These are phyloP conservation scores for Phytophthora gonapodyides DNA, from an alignment of 352 stramenopile genomes.

Conservation along the genomic window DNA sequence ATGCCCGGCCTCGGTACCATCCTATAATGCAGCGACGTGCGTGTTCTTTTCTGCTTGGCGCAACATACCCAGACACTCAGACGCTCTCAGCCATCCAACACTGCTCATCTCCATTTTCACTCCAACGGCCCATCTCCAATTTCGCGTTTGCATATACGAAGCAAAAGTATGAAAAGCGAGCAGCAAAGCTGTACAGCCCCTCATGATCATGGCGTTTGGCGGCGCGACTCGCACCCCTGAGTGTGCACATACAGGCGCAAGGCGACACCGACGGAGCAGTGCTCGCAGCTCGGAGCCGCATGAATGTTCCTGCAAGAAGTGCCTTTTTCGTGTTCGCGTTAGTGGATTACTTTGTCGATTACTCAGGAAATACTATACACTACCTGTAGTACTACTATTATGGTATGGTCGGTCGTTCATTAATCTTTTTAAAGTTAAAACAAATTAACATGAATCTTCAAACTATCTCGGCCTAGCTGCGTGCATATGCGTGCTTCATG, in stretches of 20 bases:
- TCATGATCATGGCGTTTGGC: slow-evolving; percentile 21
- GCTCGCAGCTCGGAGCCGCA: neutral
- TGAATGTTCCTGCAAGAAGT: slow-evolving; percentile 11
- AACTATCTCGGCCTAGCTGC: no score
- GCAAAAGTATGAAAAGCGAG: neutral
- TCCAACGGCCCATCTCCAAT: neutral
- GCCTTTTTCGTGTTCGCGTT: neutral
- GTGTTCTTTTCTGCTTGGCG: slow-evolving; percentile 28
- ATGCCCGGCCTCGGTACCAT: neutral
- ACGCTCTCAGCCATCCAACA: slow-evolving; percentile 6
- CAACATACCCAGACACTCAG: slow-evolving; percentile 4
- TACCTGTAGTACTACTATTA: no score
- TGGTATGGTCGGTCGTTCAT: no score
- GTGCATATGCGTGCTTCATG: no score
- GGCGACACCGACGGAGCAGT: no score
- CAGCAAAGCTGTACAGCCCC: slow-evolving; percentile 25
- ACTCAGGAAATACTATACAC: no score
- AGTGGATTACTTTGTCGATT: no score
- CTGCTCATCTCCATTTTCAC: neutral
- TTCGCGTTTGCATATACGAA: slow-evolving; percentile 19
- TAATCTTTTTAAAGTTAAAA: no score
- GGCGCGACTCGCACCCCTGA: no score
- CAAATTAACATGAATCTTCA: no score
- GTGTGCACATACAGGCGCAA: slow-evolving; percentile 2
- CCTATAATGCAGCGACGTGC: slow-evolving; percentile 6